These are phyloP conservation scores for Podochytrium sp. DNA, from an alignment of 192 early-diverging fungal genomes.

Conservation along the genomic window DNA sequence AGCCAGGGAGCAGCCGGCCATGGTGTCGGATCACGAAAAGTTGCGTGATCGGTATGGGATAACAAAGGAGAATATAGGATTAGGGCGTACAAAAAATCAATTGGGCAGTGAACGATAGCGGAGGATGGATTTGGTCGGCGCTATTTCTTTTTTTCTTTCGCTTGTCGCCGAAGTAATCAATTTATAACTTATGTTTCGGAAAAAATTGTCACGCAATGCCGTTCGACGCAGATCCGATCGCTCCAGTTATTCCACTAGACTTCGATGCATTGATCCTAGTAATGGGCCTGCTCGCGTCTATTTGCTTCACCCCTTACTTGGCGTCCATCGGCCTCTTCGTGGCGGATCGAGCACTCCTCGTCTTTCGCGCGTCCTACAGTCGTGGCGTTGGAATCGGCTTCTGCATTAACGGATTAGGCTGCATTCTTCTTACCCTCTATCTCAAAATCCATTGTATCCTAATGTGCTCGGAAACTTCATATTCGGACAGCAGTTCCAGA, in stretches of 20 bases:
- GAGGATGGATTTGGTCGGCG: too few species aligned
- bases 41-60: neutral
- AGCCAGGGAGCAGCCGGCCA: too few species aligned
- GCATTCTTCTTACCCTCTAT: neutral
- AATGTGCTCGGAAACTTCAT: too few species aligned
- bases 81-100: constrained; percentile 1
- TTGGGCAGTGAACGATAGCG: too few species aligned
- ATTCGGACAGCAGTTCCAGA: neutral
- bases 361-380: neutral
- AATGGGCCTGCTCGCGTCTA: neutral
- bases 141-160: too few species aligned
- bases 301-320: neutral
- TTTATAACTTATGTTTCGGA: too few species aligned
- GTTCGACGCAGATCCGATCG: too few species aligned
- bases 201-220: too few species aligned
- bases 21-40: neutral
- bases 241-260: too few species aligned
- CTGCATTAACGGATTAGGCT: neutral
- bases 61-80: constrained; percentile 1
- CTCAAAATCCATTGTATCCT: too few species aligned
- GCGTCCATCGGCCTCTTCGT: neutral
- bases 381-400: neutral
- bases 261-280: neutral
- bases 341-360: neutral
- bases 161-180: too few species aligned